Conservation (phyloP, 1,284 basidiomycete genomes). For the Heliocybe sulcata region DNA sequence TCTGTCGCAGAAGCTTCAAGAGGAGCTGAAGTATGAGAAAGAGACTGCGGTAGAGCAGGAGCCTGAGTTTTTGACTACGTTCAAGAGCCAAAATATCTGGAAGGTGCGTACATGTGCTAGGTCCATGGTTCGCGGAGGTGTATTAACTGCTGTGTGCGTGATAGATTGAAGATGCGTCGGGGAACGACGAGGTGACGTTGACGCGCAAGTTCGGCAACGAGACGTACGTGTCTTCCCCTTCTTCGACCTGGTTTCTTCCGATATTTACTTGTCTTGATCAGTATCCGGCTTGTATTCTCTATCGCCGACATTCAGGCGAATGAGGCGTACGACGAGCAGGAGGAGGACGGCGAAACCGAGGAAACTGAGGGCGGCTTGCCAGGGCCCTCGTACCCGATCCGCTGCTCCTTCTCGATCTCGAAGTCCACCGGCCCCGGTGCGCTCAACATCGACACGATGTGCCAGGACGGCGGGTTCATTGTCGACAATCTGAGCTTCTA, state of each 20-base stretch:
- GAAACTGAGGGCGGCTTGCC: slow-evolving; percentile 29
- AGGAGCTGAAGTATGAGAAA: slow-evolving; percentile 85
- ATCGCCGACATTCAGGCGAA: slow-evolving; percentile 68
- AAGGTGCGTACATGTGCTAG: slow-evolving; percentile 32
- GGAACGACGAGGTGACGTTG: slow-evolving; percentile 81
- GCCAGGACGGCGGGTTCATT: slow-evolving; percentile 79
- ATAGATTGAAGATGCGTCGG: slow-evolving; percentile 67
- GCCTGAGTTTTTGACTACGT: slow-evolving; percentile 76
- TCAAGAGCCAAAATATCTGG: slow-evolving; percentile 77
- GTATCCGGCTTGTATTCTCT: slow-evolving; percentile 79
- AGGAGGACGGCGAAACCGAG: slow-evolving; percentile 26
- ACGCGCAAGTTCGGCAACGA: slow-evolving; percentile 89
- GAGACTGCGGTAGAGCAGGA: slow-evolving; percentile 46
- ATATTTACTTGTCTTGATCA: slow-evolving; percentile 19
- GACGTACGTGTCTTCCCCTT: slow-evolving; percentile 44
- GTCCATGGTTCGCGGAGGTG: not conserved
- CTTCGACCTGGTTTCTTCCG: not conserved
- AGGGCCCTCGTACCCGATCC: slow-evolving; percentile 63
- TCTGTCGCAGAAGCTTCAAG: slow-evolving; percentile 69
- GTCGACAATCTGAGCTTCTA: slow-evolving; percentile 92
- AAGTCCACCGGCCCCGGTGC: slow-evolving; percentile 63
- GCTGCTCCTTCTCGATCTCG: slow-evolving; percentile 76
- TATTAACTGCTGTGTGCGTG: not conserved
- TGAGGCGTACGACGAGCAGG: slow-evolving; percentile 33
- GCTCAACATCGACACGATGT: slow-evolving; percentile 74